Percentiles rank a stretch among this genome's conserved stretches.
phyloP scores from a whole-genome alignment of 441 rosid genomes.

The Oxalis stricta region DNA sequence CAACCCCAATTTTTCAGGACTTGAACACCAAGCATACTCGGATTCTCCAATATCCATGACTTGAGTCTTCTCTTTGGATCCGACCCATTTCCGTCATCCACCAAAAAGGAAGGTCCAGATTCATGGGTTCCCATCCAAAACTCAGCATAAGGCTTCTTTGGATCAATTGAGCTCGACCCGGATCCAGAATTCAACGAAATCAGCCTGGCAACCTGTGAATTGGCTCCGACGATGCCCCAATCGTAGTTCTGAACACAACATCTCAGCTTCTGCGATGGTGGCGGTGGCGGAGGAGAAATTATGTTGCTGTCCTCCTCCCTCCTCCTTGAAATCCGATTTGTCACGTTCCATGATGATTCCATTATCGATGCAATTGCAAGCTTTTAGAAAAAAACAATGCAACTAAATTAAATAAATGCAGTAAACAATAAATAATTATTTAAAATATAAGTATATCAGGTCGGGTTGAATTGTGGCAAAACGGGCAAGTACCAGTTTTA shows the following conservation, averaged over 20 bases:
- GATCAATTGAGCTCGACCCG: conserved; percentile 2
- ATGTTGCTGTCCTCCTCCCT: too few species aligned
- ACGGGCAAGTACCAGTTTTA: too few species aligned
- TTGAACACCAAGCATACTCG: conserved; percentile 17
- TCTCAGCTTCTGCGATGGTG: conserved; percentile 7
- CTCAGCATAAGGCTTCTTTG: conserved; percentile 21
- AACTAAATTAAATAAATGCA: too few species aligned
- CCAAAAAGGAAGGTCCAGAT: conserved; percentile 21
- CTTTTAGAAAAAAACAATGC: too few species aligned
- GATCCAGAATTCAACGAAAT: conserved; percentile 14
- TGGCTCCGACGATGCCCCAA: conserved; percentile 17
- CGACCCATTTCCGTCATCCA: not conserved
- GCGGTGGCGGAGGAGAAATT: too few species aligned
- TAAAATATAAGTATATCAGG: too few species aligned
- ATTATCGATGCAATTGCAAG: too few species aligned
- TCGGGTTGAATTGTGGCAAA: too few species aligned
- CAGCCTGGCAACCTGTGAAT: conserved; percentile 13
- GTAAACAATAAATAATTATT: too few species aligned
- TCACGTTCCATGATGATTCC: too few species aligned
- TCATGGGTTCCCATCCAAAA: conserved; percentile 52
- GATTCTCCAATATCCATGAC: conserved; percentile 15
- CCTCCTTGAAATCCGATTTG: too few species aligned
- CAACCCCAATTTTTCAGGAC: conserved; percentile 18
- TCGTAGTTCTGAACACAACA: conserved; percentile 17
- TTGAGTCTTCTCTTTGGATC: conserved; percentile 9